Conservation (phyloP, 441 rosid species). For the Euphorbia corollata region DNA sequence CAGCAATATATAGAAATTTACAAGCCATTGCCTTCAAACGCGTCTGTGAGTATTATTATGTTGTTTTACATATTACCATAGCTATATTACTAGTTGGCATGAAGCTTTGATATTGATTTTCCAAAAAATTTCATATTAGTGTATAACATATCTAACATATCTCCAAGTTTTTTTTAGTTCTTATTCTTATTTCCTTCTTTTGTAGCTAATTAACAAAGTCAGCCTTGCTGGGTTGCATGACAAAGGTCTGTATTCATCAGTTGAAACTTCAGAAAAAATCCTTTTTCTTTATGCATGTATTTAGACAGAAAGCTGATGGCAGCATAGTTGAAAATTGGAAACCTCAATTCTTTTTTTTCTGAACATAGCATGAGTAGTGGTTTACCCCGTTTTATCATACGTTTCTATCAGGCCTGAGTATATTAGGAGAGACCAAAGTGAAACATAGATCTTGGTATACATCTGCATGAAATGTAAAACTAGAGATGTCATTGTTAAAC, state of each 20-base stretch:
- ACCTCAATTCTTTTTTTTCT: background rate
- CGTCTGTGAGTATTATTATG: slow-evolving; percentile 41
- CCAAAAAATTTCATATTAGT: background rate
- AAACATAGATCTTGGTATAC: background rate
- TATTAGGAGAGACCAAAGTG: background rate
- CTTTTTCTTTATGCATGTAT: background rate
- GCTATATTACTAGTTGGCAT: background rate
- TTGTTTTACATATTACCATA: slow-evolving; percentile 1
- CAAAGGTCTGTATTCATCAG: slow-evolving; percentile 52
- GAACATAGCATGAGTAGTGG: background rate
- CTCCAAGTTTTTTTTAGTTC: slow-evolving; percentile 1
- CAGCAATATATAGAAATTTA: slow-evolving; percentile 78
- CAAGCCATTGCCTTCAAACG: slow-evolving; percentile 69
- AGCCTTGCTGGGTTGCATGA: slow-evolving; percentile 80
- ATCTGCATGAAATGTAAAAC: background rate
- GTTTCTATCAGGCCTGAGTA: background rate
- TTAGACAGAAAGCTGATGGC: slow-evolving; percentile 3
- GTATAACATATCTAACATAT: background rate
- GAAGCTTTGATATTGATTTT: background rate
- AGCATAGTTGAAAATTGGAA: slow-evolving; percentile 8
- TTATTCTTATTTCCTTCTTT: slow-evolving; percentile 18
- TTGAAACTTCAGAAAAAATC: slow-evolving; percentile 7
- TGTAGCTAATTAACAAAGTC: slow-evolving; percentile 64
- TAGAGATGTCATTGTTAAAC: background rate
- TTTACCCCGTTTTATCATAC: background rate